Percentiles rank a stretch among this genome's conserved stretches.
These are phyloP conservation scores for Alternaria brassicicola DNA, from an alignment of 2,329 filamentous ascomycete genomes.

Conservation along the genomic window DNA sequence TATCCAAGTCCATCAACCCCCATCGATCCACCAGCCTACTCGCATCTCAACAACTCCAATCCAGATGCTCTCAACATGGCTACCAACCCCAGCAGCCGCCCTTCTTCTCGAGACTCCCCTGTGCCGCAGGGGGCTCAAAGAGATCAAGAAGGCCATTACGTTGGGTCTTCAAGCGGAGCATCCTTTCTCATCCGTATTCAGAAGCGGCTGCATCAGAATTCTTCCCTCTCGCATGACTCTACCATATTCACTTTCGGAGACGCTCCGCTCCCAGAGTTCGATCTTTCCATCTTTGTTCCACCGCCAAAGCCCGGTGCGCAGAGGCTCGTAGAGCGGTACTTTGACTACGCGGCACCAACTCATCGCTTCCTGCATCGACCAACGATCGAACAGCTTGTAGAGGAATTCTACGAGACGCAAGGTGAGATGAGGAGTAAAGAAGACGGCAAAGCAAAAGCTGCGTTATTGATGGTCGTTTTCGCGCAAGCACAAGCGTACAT, in stretches of 20 bases:
- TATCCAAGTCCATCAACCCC: conserved; percentile 20
- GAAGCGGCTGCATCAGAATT: conserved; percentile 54
- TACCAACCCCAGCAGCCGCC: conserved; percentile 22
- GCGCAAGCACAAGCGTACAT: conserved; percentile 58
- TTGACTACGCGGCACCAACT: conserved; percentile 66
- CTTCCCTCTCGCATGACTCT: conserved; percentile 45
- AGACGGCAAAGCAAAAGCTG: conserved; percentile 52
- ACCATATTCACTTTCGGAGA: conserved; percentile 61
- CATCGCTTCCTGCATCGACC: conserved; percentile 64
- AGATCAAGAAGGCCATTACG: conserved; percentile 56
- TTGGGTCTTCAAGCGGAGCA: conserved; percentile 56
- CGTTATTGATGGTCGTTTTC: conserved; percentile 60
- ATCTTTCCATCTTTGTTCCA: conserved; percentile 53
- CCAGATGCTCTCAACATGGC: conserved; percentile 21
- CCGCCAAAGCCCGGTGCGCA: conserved; percentile 51
- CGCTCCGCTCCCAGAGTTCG: conserved; percentile 54
- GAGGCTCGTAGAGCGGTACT: conserved; percentile 60
- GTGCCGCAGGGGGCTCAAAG: conserved; percentile 51
- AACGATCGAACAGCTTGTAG: conserved; percentile 55
- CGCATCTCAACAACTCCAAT: neutral
- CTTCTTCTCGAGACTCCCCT: conserved; percentile 51
- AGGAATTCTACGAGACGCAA: conserved; percentile 55
- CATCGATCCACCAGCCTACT: conserved; percentile 25
- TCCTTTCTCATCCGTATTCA: conserved; percentile 60
- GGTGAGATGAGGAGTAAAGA: conserved; percentile 50